Evolutionary conservation across 2,329 filamentous ascomycete genomes (phyloP), one percentile per base, ranked within the genome.

Genomic region (Fonsecaea pugnacius): DNA sequence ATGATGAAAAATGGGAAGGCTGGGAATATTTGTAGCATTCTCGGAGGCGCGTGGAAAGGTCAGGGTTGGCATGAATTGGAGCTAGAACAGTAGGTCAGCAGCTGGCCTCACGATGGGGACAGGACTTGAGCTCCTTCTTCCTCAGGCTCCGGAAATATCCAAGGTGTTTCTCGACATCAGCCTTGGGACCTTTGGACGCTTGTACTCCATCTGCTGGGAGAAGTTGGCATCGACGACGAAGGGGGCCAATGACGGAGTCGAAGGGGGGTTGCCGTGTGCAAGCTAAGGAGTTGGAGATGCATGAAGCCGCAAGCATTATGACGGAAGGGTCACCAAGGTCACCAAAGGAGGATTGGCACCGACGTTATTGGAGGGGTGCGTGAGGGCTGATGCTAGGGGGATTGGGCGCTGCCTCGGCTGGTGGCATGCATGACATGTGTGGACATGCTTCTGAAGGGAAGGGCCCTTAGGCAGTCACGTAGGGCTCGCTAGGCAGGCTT

Each of bases 1-100:
- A 36, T 38, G 48, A 8, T 27, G 14, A 43, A 65, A 67, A 67
- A 65, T 56, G 50, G 65, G 65, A 66, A 67, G 67, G 65, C 67
- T 66, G 63, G 67, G 65, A 58, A 63, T 64, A 64, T 67, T 33
- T 67, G 51, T 64, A 57, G 58, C 58, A 46, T 40, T 52, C 33
- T 18, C 38, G 40, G 60, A 59, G 38, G 24, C 36, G 59, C 54
- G 60, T 63, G 60, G 60, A 60, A 60, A 55, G 30, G 38, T 38
- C 50, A 60, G 52, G 40, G 48, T 36, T 24, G 54, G 51, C 35
- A 43, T 43, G 10, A 10, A 32, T 33, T 14, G 43, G 40, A 46
- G 57, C 46, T 38, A 48, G 18, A 48, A 24, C 32, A 36, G 43
- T 36, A 56, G 38, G 64, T 66, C 64, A 61, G 43, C 57, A 57